These are phyloP conservation scores for Aspergillus biplanus DNA, from an alignment of 495 filamentous ascomycete genomes.

Conservation along the genomic window DNA sequence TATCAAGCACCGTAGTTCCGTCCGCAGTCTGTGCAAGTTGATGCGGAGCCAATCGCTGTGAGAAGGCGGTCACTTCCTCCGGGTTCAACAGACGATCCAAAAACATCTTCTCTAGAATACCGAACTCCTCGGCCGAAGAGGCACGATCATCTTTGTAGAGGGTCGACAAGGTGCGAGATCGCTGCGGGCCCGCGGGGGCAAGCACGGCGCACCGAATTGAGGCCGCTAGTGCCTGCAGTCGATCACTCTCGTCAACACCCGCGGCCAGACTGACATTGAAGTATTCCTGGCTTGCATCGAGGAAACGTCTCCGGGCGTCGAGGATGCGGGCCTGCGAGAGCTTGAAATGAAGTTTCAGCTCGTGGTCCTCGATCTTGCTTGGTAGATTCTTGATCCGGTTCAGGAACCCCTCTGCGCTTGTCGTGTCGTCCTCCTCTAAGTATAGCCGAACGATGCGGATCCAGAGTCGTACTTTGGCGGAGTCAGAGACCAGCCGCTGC, in stretches of 20 bases:
- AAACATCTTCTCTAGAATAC: constrained; percentile 97
- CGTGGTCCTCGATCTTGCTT: constrained; percentile 72
- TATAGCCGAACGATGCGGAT: constrained; percentile 94
- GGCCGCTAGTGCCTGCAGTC: constrained; percentile 78
- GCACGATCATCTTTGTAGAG: constrained; percentile 95
- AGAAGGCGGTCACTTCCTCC: constrained; percentile 83
- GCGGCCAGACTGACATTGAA: constrained; percentile 78
- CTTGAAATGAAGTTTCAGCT: constrained; percentile 79
- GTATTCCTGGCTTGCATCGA: constrained; percentile 88
- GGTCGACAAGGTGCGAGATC: constrained; percentile 75
- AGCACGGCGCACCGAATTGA: constrained; percentile 96
- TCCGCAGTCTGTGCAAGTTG: constrained; percentile 88
- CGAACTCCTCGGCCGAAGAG: constrained; percentile 73
- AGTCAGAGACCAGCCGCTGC: constrained; percentile 77
- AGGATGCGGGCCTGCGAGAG: constrained; percentile 91
- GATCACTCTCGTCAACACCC: constrained; percentile 80
- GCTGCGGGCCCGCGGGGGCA: constrained; percentile 85
- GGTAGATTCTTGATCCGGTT: constrained; percentile 93
- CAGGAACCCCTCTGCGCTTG: constrained; percentile 78
- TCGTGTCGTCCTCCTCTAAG: constrained; percentile 92
- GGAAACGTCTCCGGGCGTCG: constrained; percentile 85
- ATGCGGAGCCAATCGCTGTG: constrained; percentile 77
- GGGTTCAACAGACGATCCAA: constrained; percentile 81
- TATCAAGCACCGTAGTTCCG: constrained; percentile 90
- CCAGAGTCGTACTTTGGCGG: constrained; percentile 80